These are phyloP conservation scores for Capniomyces stellatus DNA, from an alignment of 371 early-diverging fungal genomes.

Conservation along the genomic window DNA sequence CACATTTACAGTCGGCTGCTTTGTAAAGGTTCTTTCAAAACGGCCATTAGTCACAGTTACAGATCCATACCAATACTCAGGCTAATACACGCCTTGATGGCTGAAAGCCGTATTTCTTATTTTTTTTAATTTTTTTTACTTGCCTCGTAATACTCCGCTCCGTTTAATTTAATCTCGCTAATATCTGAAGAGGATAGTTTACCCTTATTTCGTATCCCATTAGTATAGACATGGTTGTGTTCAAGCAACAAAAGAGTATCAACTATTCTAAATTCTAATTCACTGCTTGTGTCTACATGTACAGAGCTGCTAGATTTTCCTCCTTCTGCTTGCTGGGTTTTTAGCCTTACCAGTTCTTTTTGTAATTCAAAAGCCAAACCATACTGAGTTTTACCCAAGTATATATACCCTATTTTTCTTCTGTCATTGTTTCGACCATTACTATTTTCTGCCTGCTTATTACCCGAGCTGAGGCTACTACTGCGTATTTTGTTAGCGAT, in stretches of 20 bases:
- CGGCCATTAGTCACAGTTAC: neutral
- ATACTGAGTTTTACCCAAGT: slow-evolving; percentile 32
- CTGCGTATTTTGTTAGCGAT: too few species aligned
- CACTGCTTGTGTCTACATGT: slow-evolving; percentile 4
- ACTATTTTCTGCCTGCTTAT: too few species aligned
- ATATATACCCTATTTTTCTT: slow-evolving; percentile 19
- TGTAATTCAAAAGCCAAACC: slow-evolving; percentile 35
- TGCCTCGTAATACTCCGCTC: slow-evolving; percentile 65
- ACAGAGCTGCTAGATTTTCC: neutral
- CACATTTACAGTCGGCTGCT: neutral
- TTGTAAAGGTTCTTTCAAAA: neutral
- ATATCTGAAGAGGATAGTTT: slow-evolving; percentile 31
- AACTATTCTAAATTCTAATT: slow-evolving; percentile 5
- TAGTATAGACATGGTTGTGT: slow-evolving; percentile 80
- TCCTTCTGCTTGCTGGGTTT: slow-evolving; percentile 18
- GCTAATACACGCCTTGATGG: too few species aligned
- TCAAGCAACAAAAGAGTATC: slow-evolving; percentile 65
- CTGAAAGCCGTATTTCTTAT: too few species aligned
- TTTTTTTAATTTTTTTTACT: too few species aligned
- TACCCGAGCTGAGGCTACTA: too few species aligned
- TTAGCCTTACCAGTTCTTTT: slow-evolving; percentile 27
- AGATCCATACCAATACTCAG: neutral
- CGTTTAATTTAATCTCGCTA: slow-evolving; percentile 31
- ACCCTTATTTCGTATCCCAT: slow-evolving; percentile 66
- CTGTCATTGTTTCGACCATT: too few species aligned